phyloP scores from a whole-genome alignment of 805 yeast genomes.

The Schwanniomyces pseudopolymorphus region DNA sequence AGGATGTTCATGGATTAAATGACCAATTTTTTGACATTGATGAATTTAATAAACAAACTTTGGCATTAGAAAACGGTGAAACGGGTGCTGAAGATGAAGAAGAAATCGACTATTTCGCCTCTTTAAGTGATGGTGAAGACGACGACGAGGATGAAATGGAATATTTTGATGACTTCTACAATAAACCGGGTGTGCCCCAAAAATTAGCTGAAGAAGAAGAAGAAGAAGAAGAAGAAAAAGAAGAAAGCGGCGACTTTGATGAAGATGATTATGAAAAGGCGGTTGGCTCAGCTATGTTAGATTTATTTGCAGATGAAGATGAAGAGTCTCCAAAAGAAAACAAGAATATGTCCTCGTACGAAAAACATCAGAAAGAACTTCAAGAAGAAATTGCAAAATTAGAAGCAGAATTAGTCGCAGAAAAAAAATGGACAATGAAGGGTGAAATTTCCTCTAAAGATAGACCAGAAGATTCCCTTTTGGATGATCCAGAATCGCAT shows the following conservation, averaged over 20 bases:
- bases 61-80: constrained; percentile 49
- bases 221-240: constrained; percentile 38
- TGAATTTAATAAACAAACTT: constrained; percentile 74
- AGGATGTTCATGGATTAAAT: constrained; percentile 67
- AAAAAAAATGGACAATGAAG: constrained; percentile 89
- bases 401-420: constrained; percentile 86
- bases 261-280: constrained; percentile 66
- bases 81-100: constrained; percentile 32
- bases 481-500: constrained; percentile 55
- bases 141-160: constrained; percentile 57
- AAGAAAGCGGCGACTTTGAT: constrained; percentile 32
- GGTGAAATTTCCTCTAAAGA: constrained; percentile 86
- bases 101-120: constrained; percentile 43
- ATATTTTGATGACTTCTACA: constrained; percentile 69
- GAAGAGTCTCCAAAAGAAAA: constrained; percentile 22
- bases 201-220: constrained; percentile 15
- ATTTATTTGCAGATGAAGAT: constrained; percentile 52
- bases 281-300: constrained; percentile 60
- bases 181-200: constrained; percentile 31
- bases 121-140: constrained; percentile 34
- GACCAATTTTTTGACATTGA: constrained; percentile 85
- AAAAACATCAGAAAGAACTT: constrained; percentile 75
- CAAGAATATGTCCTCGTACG: constrained; percentile 65
- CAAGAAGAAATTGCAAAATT: constrained; percentile 74
- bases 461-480: constrained; percentile 80